These are phyloP conservation scores for Tricholoma hemisulphureum DNA, from an alignment of 768 basidiomycete species.

Conservation along the genomic window DNA sequence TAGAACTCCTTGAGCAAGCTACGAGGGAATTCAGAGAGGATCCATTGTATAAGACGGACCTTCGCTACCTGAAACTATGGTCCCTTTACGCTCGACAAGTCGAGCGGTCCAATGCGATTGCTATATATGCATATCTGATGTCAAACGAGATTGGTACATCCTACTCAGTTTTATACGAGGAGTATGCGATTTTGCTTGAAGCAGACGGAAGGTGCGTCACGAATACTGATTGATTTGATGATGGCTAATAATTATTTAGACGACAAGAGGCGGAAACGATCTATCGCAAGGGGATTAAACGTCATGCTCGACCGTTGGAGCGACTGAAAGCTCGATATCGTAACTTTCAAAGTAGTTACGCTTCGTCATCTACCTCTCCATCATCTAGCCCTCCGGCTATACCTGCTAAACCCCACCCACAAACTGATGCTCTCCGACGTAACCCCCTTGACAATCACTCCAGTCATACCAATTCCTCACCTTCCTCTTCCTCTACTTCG, in stretches of 20 bases:
- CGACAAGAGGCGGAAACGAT: conserved; percentile 75
- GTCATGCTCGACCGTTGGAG: conserved; percentile 78
- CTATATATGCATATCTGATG: conserved; percentile 71
- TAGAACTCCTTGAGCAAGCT: conserved; percentile 80
- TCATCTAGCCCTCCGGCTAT: conserved; percentile 21
- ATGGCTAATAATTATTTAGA: conserved; percentile 37
- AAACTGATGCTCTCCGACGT: conserved; percentile 23
- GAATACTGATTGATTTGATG: background rate
- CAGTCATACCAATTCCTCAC: conserved; percentile 32
- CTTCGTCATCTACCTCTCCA: conserved; percentile 32
- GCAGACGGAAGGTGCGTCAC: conserved; percentile 66
- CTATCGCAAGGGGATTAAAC: conserved; percentile 79
- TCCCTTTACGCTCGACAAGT: conserved; percentile 79
- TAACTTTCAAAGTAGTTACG: conserved; percentile 69
- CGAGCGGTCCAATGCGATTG: conserved; percentile 65
- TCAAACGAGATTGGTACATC: conserved; percentile 73
- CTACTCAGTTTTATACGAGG: conserved; percentile 84
- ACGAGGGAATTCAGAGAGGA: conserved; percentile 82
- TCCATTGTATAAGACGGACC: conserved; percentile 79
- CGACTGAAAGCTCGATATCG: conserved; percentile 78
- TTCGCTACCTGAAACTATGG: conserved; percentile 93
- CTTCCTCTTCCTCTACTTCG: conserved; percentile 30
- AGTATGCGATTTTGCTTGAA: conserved; percentile 83
- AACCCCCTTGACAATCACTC: conserved; percentile 19
- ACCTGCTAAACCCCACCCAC: background rate